A percentile compares a stretch with the other conserved stretches of the same genome.
phyloP scores from a whole-genome alignment of 2,329 filamentous ascomycete genomes.

The Exophiala phaeomuriformis region DNA sequence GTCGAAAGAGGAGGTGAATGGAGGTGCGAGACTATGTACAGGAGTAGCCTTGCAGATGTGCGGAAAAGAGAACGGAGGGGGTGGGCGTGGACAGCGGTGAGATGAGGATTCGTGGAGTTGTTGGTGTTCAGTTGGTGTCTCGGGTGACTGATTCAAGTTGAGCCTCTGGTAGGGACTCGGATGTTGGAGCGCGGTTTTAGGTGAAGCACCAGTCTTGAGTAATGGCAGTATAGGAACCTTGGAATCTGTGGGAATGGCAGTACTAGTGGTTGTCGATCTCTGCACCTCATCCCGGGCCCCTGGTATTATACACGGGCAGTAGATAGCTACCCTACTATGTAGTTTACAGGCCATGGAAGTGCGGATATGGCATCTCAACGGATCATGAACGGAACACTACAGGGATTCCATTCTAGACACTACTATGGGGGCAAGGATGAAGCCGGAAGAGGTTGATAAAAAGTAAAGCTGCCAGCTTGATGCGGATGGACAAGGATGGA shows the following conservation, averaged over 20 bases:
- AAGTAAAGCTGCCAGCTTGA: neutral
- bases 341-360: too few relatives aligned
- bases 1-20: neutral
- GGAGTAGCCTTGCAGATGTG: slow-evolving; percentile 2
- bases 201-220: too few relatives aligned
- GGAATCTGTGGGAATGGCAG: too few relatives aligned
- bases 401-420: neutral
- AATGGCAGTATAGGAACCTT: too few relatives aligned
- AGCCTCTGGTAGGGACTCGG: neutral
- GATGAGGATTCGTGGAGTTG: slow-evolving; percentile 1
- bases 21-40: neutral
- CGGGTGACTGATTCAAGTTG: neutral
- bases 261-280: too few relatives aligned
- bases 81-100: neutral
- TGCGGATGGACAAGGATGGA: neutral
- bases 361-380: neutral
- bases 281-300: too few relatives aligned
- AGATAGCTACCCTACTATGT: too few relatives aligned
- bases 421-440: neutral
- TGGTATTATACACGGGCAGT: too few relatives aligned
- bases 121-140: neutral
- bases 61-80: neutral
- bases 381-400: neutral
- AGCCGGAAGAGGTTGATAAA: neutral
- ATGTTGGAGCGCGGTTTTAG: neutral